These are phyloP conservation scores for Lactarius vividus DNA, from an alignment of 768 basidiomycete genomes.

Conservation along the genomic window DNA sequence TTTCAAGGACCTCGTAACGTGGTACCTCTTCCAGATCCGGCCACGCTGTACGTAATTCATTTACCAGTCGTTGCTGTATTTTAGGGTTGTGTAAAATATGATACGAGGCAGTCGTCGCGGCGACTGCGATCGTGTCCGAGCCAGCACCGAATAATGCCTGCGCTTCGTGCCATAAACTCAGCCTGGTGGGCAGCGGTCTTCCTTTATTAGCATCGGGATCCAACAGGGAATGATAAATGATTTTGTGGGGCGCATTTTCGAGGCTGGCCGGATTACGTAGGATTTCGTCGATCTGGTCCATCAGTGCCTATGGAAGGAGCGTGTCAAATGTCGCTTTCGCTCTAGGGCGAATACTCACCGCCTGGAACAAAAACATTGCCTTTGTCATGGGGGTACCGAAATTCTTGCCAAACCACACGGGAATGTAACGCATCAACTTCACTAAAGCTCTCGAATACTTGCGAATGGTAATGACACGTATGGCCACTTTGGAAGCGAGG, in stretches of 20 bases:
- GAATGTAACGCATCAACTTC: neutral
- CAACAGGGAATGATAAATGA: conserved; percentile 4
- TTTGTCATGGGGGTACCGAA: neutral
- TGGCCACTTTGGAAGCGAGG: neutral
- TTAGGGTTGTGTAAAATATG: neutral
- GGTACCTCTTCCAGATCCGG: conserved; percentile 6
- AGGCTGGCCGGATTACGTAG: neutral
- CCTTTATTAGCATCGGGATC: conserved; percentile 3
- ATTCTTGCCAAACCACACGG: neutral
- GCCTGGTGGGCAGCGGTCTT: neutral
- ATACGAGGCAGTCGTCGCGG: neutral
- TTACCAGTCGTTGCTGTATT: neutral
- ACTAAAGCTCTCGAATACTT: neutral
- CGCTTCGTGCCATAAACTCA: neutral
- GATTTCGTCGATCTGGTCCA: conserved; percentile 1
- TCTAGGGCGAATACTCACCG: neutral
- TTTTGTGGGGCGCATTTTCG: neutral
- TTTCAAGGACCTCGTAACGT: conserved; percentile 2
- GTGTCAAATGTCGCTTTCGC: neutral
- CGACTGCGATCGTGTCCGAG: neutral
- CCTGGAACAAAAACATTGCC: neutral
- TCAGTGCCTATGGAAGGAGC: neutral
- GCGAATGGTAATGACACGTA: neutral
- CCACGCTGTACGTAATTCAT: conserved; percentile 2
- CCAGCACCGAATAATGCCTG: neutral